Evolutionary conservation across 176 grass and related monocot genomes (phyloP).

Genomic region (Tillandsia fasciculata): DNA sequence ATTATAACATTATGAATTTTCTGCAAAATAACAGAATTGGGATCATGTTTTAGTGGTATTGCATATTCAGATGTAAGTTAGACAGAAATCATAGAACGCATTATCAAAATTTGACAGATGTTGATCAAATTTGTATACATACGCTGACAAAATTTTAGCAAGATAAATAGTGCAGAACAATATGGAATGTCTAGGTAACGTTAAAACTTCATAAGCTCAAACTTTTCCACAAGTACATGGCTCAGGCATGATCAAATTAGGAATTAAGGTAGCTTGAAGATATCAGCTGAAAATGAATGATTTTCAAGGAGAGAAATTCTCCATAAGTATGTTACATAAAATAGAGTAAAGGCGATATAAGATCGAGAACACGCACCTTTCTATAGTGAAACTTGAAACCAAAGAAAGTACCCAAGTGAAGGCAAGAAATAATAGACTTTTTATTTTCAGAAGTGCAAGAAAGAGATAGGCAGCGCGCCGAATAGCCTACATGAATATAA

Average conservation of each 20-base stretch:
- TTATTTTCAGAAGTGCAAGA: conserved; percentile 38
- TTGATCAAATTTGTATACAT: no score
- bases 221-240: no score
- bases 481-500: conserved; percentile 33
- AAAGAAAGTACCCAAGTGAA: conserved; percentile 32
- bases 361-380: conserved; percentile 30
- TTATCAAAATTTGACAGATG: background rate
- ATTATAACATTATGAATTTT: no score
- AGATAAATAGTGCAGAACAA: no score
- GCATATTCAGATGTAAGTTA: background rate
- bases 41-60: no score
- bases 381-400: conserved; percentile 29
- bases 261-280: background rate
- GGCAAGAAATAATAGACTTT: conserved; percentile 30
- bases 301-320: background rate
- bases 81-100: background rate
- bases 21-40: no score
- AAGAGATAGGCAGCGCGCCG: conserved; percentile 29
- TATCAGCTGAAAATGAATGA: background rate
- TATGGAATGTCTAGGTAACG: no score
- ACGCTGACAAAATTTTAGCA: no score
- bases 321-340: background rate
- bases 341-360: background rate
- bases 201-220: no score
- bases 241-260: no score